Percentiles rank a stretch among this genome's conserved stretches.
phyloP scores from a whole-genome alignment of 2,329 filamentous ascomycete genomes.

The Diplocarpon rosae region DNA sequence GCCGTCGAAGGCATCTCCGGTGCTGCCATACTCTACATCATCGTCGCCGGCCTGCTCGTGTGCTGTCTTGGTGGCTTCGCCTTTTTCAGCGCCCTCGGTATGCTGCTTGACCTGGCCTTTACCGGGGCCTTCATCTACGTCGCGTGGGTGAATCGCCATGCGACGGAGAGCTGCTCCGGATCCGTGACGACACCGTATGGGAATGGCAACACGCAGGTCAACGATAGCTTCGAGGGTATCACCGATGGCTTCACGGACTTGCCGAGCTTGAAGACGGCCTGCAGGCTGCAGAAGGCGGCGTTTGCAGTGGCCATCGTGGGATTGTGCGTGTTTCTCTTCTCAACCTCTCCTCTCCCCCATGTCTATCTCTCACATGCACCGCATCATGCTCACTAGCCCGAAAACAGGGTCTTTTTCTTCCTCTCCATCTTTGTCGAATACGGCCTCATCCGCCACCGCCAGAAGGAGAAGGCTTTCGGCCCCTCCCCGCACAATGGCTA shows the following conservation, averaged over 20 bases:
- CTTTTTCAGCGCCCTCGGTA: conserved; percentile 61
- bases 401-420: conserved; percentile 57
- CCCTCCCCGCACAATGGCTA: conserved; percentile 57
- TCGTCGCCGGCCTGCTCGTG: conserved; percentile 61
- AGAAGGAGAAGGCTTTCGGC: conserved; percentile 62
- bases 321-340: conserved; percentile 43
- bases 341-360: neutral
- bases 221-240: conserved; percentile 37
- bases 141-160: conserved; percentile 60
- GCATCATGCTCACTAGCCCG: conserved; percentile 4
- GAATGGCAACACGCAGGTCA: conserved; percentile 40
- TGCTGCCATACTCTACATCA: conserved; percentile 60
- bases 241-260: conserved; percentile 32
- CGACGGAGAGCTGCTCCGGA: conserved; percentile 54
- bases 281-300: conserved; percentile 63
- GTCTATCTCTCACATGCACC: neutral
- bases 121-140: conserved; percentile 71
- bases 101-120: conserved; percentile 70
- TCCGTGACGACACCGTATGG: conserved; percentile 60
- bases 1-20: conserved; percentile 74
- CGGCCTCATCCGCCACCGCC: conserved; percentile 57
- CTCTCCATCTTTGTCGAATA: conserved; percentile 60
- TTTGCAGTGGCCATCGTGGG: conserved; percentile 71
- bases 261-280: conserved; percentile 46
- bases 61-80: conserved; percentile 68